Evolutionary conservation across 139 green algal species (phyloP).

Genomic region (Protoeuglena noctilucae): DNA sequence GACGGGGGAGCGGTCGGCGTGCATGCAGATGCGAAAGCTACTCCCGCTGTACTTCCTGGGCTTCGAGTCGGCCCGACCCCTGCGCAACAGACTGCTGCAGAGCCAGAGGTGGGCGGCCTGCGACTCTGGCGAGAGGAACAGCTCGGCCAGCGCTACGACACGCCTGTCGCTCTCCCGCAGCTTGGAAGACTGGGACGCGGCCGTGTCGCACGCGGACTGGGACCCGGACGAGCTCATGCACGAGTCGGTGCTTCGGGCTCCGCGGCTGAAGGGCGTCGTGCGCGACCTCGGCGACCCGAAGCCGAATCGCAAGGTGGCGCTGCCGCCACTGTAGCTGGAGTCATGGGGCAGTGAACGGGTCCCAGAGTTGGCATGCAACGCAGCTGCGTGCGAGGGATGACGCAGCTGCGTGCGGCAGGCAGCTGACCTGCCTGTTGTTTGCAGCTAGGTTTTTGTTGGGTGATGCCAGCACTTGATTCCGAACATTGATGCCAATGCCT

Average conservation of each 20-base stretch:
- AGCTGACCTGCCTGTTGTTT: too few species aligned
- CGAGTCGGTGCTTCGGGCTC: not conserved
- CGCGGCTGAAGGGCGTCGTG: not conserved
- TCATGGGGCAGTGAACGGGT: not conserved
- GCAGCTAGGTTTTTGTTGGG: too few species aligned
- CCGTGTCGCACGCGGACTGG: not conserved
- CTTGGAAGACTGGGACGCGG: not conserved
- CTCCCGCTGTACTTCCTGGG: slow-evolving; percentile 1
- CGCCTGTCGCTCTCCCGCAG: not conserved
- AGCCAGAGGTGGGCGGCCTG: not conserved
- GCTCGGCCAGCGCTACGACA: not conserved
- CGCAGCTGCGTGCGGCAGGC: too few species aligned
- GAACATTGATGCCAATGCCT: too few species aligned
- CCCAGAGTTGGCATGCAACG: not conserved
- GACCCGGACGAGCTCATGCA: not conserved
- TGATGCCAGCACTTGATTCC: too few species aligned
- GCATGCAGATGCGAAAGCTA: not conserved
- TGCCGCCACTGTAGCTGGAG: not conserved
- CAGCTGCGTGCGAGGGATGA: not conserved
- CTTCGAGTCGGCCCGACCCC: not conserved
- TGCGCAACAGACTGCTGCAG: not conserved
- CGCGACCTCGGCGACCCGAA: not conserved
- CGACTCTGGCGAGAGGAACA: not conserved
- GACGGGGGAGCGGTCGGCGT: not conserved
- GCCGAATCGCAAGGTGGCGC: not conserved